A percentile compares a stretch with the other conserved stretches of the same genome.
phyloP scores from a whole-genome alignment of 2,329 filamentous ascomycete species.

The Calonectria ilicicola region DNA sequence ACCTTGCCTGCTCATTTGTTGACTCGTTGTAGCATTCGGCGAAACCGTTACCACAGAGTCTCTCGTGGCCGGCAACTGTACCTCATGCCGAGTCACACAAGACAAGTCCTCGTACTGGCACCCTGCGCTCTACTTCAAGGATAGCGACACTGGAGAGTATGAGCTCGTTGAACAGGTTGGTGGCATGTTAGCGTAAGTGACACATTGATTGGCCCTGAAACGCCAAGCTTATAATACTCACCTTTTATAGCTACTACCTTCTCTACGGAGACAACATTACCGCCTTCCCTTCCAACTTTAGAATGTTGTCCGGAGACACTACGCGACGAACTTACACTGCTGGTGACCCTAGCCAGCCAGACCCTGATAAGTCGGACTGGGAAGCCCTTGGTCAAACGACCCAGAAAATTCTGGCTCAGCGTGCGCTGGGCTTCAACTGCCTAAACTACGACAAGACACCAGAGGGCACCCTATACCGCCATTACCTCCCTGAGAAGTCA shows the following conservation, averaged over 20 bases:
- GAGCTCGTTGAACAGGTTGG: slow-evolving; percentile 80
- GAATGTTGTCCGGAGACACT: slow-evolving; percentile 84
- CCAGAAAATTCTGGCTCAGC: slow-evolving; percentile 79
- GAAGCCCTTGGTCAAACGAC: slow-evolving; percentile 68
- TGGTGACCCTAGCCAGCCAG: slow-evolving; percentile 73
- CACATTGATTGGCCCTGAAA: neutral
- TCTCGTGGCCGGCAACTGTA: slow-evolving; percentile 75
- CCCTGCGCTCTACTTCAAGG: slow-evolving; percentile 82
- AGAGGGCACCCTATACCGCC: slow-evolving; percentile 83
- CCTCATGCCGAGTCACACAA: slow-evolving; percentile 82
- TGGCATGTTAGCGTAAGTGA: slow-evolving; percentile 86
- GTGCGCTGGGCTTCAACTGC: slow-evolving; percentile 95
- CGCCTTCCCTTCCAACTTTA: slow-evolving; percentile 82
- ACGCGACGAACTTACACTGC: slow-evolving; percentile 76
- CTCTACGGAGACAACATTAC: slow-evolving; percentile 74
- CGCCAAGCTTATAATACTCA: neutral
- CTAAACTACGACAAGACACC: slow-evolving; percentile 78
- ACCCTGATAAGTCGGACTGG: slow-evolving; percentile 79
- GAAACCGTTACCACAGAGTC: slow-evolving; percentile 66
- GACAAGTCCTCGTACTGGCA: slow-evolving; percentile 94
- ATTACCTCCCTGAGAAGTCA: slow-evolving; percentile 82
- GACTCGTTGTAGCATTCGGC: slow-evolving; percentile 69
- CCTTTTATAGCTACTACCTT: slow-evolving; percentile 79
- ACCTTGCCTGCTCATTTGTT: slow-evolving; percentile 8
- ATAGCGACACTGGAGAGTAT: slow-evolving; percentile 71